Evolutionary conservation across 768 basidiomycete genomes (phyloP).

Genomic region (Hygrophoropsis aurantiaca): DNA sequence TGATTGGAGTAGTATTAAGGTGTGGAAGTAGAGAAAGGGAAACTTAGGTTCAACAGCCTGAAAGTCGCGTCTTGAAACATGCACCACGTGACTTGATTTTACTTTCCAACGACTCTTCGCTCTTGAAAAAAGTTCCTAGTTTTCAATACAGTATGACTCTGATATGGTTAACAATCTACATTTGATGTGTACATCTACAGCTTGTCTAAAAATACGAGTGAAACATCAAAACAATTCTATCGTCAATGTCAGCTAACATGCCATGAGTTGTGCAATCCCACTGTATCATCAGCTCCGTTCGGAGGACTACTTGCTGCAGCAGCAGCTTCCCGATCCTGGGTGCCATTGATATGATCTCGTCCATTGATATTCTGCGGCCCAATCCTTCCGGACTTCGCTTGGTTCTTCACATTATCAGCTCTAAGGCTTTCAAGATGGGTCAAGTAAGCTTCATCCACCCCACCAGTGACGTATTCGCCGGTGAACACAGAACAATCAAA

Average conservation of each 20-base stretch:
- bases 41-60: neutral
- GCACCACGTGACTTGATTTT: neutral
- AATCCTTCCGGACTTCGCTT: conserved; percentile 33
- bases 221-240: neutral
- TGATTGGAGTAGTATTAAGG: neutral
- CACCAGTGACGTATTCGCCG: conserved; percentile 95
- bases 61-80: neutral
- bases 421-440: conserved; percentile 70
- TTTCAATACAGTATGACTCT: too few relatives aligned
- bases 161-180: neutral
- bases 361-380: conserved; percentile 36
- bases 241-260: conserved; percentile 33
- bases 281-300: conserved; percentile 72
- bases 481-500: conserved; percentile 99
- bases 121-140: neutral
- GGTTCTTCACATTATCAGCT: conserved; percentile 77
- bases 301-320: conserved; percentile 41
- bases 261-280: conserved; percentile 79
- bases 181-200: neutral
- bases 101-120: neutral
- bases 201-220: neutral
- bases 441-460: conserved; percentile 83
- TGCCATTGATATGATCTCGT: conserved; percentile 20
- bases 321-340: conserved; percentile 19
- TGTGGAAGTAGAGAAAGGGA: neutral